Evolutionary conservation across 352 stramenopile genomes (phyloP).

Genomic region (Saprolegnia parasitica): DNA sequence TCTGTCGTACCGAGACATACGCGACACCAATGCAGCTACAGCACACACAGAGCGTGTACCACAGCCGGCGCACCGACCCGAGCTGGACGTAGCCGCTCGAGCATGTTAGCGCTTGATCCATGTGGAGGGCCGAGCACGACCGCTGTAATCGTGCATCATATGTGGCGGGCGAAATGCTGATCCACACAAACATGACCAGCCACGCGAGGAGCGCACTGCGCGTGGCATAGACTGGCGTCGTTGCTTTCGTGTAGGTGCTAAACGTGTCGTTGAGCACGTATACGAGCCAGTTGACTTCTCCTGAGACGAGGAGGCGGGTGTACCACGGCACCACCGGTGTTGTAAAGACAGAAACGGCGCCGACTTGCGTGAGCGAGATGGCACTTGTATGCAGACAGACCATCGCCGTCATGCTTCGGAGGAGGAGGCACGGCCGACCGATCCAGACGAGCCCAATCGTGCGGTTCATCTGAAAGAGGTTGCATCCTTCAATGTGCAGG

Average conservation of each 20-base stretch:
- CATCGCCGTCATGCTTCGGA: constrained; percentile 8
- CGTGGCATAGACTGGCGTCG: constrained; percentile 10
- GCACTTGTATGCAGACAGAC: constrained; percentile 6
- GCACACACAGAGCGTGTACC: background rate
- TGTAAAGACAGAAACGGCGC: background rate
- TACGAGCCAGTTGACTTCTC: constrained; percentile 20
- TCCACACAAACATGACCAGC: constrained; percentile 13
- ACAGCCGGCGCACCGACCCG: background rate
- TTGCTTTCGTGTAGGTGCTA: background rate
- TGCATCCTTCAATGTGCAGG: constrained; percentile 8
- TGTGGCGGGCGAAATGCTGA: background rate
- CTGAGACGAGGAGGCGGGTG: background rate
- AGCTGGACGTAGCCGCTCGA: constrained; percentile 18
- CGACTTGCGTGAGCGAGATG: background rate
- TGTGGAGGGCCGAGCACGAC: constrained; percentile 10
- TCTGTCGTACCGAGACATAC: background rate
- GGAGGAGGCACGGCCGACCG: background rate
- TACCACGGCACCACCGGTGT: constrained; percentile 5
- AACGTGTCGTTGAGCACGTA: constrained; percentile 23
- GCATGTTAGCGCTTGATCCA: constrained; percentile 21
- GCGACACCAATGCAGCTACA: background rate
- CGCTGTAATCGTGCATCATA: background rate
- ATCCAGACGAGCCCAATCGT: constrained; percentile 15
- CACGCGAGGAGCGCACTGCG: constrained; percentile 5
- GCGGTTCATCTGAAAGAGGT: constrained; percentile 19